Evolutionary conservation across 2,329 filamentous ascomycete genomes (phyloP).

Genomic region (Fusarium sp.): DNA sequence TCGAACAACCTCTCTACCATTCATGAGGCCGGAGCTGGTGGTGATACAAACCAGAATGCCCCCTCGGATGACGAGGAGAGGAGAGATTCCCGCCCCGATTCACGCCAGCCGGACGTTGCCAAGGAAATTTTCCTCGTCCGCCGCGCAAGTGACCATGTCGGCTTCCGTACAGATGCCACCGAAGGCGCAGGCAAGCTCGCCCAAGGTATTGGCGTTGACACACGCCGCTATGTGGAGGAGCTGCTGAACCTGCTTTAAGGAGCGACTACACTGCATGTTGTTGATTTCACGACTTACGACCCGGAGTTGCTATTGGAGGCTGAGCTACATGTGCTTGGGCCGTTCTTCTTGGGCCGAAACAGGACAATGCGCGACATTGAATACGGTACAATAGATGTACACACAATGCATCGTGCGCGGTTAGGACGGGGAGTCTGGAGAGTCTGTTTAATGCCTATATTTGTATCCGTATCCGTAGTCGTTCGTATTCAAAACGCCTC

Average conservation of each 20-base stretch:
- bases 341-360: constrained; percentile 9
- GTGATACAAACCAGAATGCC: constrained; percentile 14
- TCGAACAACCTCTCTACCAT: constrained; percentile 48
- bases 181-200: constrained; percentile 73
- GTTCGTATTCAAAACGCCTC: constrained; percentile 27
- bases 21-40: constrained; percentile 43
- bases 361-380: constrained; percentile 1
- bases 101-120: constrained; percentile 46
- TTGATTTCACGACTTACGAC: constrained; percentile 28
- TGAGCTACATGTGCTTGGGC: constrained; percentile 12
- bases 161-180: constrained; percentile 58
- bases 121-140: constrained; percentile 76
- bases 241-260: constrained; percentile 71
- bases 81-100: constrained; percentile 23
- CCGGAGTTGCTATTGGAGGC: constrained; percentile 8
- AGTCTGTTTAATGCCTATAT: constrained; percentile 21
- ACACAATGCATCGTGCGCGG: constrained; percentile 4
- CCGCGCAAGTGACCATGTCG: constrained; percentile 69
- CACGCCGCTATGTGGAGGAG: constrained; percentile 80
- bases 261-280: constrained; percentile 5
- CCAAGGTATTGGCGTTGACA: constrained; percentile 84
- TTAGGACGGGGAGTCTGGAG: constrained; percentile 4
- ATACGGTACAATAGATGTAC: constrained; percentile 1
- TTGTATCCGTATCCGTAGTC: constrained; percentile 23
- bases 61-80: constrained; percentile 30